Evolutionary conservation across 768 basidiomycete genomes (phyloP).

Genomic region (Candolleomyces eurysporus): DNA sequence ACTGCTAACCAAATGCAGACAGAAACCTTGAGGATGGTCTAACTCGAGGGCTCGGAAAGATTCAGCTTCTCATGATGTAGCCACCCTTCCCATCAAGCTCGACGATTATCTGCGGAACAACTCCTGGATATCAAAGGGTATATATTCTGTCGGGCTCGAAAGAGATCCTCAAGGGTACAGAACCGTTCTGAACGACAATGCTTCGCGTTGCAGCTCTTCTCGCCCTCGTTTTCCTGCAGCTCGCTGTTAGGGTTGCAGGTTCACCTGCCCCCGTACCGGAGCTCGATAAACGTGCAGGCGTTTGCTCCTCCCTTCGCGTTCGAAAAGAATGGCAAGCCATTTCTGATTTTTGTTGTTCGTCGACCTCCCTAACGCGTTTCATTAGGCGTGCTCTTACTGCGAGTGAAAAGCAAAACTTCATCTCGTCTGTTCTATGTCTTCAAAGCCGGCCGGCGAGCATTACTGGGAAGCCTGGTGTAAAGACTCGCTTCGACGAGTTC

Average conservation of each 20-base stretch:
- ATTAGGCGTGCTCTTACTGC: constrained; percentile 2
- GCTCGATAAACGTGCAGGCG: not conserved
- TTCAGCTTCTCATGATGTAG: too few species aligned
- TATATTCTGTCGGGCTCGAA: not conserved
- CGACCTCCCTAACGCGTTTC: not conserved
- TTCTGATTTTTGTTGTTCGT: not conserved
- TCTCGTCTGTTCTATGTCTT: constrained; percentile 20
- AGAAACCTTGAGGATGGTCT: too few species aligned
- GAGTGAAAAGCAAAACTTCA: constrained; percentile 11
- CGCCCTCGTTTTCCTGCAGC: not conserved
- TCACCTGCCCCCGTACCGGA: not conserved
- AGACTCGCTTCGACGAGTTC: constrained; percentile 25
- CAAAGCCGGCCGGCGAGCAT: not conserved
- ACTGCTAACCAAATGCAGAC: too few species aligned
- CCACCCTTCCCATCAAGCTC: too few species aligned
- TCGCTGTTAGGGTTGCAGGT: not conserved
- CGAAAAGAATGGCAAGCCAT: constrained; percentile 7
- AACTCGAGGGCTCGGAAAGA: too few species aligned
- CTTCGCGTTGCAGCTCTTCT: not conserved
- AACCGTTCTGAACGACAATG: not conserved
- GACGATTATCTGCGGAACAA: too few species aligned
- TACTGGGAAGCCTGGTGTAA: not conserved
- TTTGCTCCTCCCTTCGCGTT: not conserved
- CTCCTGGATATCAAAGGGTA: not conserved
- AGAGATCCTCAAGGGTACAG: too few species aligned